Base-by-base conservation (phyloP, 1,284 basidiomycete species). In the Malassezia brasiliensis region DNA sequence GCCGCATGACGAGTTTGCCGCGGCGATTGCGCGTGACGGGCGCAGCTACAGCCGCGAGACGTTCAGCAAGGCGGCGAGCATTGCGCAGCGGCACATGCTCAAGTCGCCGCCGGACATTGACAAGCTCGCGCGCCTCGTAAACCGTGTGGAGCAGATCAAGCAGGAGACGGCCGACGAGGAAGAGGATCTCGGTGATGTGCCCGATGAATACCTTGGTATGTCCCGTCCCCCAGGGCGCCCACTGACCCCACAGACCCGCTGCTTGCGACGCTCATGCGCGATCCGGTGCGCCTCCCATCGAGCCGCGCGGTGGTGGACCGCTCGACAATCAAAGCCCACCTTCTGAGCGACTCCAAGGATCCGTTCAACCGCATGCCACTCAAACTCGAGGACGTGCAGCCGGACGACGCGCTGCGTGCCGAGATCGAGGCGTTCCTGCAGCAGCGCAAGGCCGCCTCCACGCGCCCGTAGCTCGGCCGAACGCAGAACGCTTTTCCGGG, bases 191-290 rank as follows among this genome's bases (percentile, higher is more conserved):
- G 87, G 89, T 35, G 93, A 98, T 34, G 79, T 94, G 42, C 94
- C 94, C 0, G 94, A 99, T 56, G 93, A 98, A 72, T 98, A 86
- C 80, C 76, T 91, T 52, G 69, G 41, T 49, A 37, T 46, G 45
- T 55, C 14, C 15, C 12, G 17, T 9, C 17, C 14, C 22, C 5
- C 12, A 47, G 38, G 14, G 17, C 55, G 5, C n/a, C 17, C 32
- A 17, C 25, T n/a, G 7, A 38, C 17, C 22, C 38, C 14, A 5
- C 65, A 93, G 90, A 94, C 75, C 88, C 90, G 0, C 78, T 96
- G 61, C 90, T 94, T 85, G 87, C 83, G 63, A 90, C 88, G 0
- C 72, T 99, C 54, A 99, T 99, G 94, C 85, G 84, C 56, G 90
- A 98, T 74, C 94, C 94, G 1, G 93, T 98, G 56, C 83, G 83